Conservation (phyloP, 1,284 basidiomycete genomes). For the Phylloboletellus chloephorus region DNA sequence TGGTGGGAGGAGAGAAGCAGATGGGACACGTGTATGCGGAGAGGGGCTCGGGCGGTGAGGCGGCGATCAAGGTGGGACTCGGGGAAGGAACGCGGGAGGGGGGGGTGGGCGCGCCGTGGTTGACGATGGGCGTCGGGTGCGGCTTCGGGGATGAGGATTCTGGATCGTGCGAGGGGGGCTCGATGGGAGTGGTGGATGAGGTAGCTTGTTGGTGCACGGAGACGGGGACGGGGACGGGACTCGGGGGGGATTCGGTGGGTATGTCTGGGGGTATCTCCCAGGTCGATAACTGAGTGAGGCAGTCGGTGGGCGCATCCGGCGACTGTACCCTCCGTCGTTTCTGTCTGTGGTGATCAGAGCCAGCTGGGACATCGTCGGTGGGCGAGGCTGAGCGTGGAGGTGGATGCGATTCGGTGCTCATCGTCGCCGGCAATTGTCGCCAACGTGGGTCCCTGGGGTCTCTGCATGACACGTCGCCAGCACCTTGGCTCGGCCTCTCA, state of each 20-base stretch:
- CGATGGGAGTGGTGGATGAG: slow-evolving; percentile 1
- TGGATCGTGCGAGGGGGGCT: slow-evolving; percentile 6
- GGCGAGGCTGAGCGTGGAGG: slow-evolving; percentile 10
- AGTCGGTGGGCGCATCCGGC: neutral
- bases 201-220: neutral
- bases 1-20: slow-evolving; percentile 68
- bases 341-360: slow-evolving; percentile 9
- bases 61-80: neutral
- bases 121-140: neutral
- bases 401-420: slow-evolving; percentile 13
- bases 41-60: slow-evolving; percentile 41
- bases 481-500: too few relatives aligned
- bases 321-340: slow-evolving; percentile 23
- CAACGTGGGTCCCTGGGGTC: slow-evolving; percentile 14
- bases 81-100: slow-evolving; percentile 1
- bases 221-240: neutral
- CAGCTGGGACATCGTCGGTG: neutral
- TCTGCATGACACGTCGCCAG: slow-evolving; percentile 14
- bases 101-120: neutral
- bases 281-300: slow-evolving; percentile 15
- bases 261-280: slow-evolving; percentile 20
- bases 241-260: neutral
- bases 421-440: slow-evolving; percentile 10
- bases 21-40: slow-evolving; percentile 69
- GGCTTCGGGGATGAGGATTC: neutral